Evolutionary conservation across 352 stramenopile species (phyloP), one percentile per base, ranked within the genome.

Genomic region (Phytophthora agathidicida): DNA sequence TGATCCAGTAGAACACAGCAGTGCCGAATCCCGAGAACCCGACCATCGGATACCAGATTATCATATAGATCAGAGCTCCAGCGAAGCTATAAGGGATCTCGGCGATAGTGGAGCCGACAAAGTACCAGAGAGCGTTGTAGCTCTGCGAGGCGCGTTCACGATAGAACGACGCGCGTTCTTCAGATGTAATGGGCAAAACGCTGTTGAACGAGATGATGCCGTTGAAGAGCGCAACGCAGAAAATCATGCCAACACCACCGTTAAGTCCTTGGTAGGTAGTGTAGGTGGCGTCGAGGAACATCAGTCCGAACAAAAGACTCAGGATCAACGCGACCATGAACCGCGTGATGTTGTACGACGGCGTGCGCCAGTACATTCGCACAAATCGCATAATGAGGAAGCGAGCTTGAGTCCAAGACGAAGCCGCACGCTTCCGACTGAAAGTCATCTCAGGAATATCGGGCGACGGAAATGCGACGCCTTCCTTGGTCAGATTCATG

Each of bases 331-430:
- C 86, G n/a, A 95, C 63, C 14, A 86, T 50, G 2, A 89, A 62
- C 7, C 89, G 75, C 1, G 80, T 80, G 2, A 89, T 47, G 70
- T 94, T 96, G 68, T 97, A 97, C 36, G 71, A 74, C 20, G 88
- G 84, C 13, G 74, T 91, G 13, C 89, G 75, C 79, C 77, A 96
- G 55, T 96, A 96, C 32, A 88, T 78, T 48, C 46, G 51, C 64
- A 89, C 16, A 94, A 69, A 76, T 4, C 72, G 68, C 30, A 45
- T 54, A 11, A 71, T 36, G 2, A 83, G 42, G 19, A 71, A 61
- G 64, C 59, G 30, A 41, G 80, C 33, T 47, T 83, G 48, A 0
- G 48, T 41, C 31, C 23, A 62, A 5, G 58, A 45, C 1, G 47
- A 56, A 0, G 68, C 50, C 11, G 71, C 71, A 5, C 61, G 65